Evolutionary conservation across 2,329 filamentous ascomycete species (phyloP).

Genomic region (Juglanconis juglandina): DNA sequence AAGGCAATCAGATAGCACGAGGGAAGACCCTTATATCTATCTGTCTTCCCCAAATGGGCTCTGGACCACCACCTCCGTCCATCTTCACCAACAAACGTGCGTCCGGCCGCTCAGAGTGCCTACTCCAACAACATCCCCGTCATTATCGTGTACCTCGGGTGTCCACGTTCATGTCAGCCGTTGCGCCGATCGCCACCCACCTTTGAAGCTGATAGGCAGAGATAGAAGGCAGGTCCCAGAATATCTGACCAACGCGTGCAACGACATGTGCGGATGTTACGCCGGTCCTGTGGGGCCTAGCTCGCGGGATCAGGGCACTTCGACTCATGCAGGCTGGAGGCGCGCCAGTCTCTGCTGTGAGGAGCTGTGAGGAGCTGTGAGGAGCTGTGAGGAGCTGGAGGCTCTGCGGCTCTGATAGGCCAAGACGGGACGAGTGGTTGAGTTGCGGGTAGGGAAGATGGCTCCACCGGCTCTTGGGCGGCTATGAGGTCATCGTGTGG

Average conservation of each 20-base stretch:
- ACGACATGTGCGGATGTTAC: not conserved
- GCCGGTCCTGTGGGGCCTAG: not conserved
- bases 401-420: conserved; percentile 14
- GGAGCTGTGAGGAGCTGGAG: not conserved
- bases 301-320: not conserved
- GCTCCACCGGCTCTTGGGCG: not conserved
- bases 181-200: not conserved
- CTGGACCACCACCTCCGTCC: too few relatives aligned
- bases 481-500: conserved; percentile 12
- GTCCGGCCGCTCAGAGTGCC: not conserved
- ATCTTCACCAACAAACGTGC: not conserved
- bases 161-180: not conserved
- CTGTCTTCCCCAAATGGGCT: not conserved
- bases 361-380: too few relatives aligned
- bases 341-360: not conserved
- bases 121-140: not conserved
- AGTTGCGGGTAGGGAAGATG: not conserved
- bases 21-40: not conserved
- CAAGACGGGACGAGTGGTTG: conserved; percentile 4
- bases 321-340: not conserved
- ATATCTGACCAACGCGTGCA: not conserved
- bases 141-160: not conserved
- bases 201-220: not conserved
- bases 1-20: not conserved
- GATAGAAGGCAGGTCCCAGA: not conserved